A percentile compares a stretch with the other conserved stretches of the same genome.
Conservation (phyloP, 2,329 filamentous ascomycete genomes). For the Tolypocladium album region DNA sequence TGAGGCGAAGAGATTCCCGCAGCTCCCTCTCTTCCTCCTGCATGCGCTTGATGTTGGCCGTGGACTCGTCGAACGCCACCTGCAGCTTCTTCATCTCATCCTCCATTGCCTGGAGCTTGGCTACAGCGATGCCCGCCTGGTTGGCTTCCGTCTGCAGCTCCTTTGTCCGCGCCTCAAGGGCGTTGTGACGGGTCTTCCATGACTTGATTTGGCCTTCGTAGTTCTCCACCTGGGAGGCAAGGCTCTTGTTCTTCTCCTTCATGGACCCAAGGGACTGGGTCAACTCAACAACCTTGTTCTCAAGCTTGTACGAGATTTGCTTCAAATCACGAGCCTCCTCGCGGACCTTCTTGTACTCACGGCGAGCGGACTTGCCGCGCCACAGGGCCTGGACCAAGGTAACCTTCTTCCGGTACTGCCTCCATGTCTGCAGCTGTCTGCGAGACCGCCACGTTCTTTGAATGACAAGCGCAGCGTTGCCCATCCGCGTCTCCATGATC, state of each 20-base stretch:
- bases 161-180: slow-evolving; percentile 79
- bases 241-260: slow-evolving; percentile 87
- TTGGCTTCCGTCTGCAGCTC: slow-evolving; percentile 95
- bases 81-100: slow-evolving; percentile 92
- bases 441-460: slow-evolving; percentile 84
- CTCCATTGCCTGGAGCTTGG: slow-evolving; percentile 82
- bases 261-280: slow-evolving; percentile 87
- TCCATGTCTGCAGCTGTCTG: slow-evolving; percentile 68
- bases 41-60: slow-evolving; percentile 80
- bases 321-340: slow-evolving; percentile 97
- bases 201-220: slow-evolving; percentile 95
- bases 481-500: slow-evolving; percentile 87
- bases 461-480: slow-evolving; percentile 83
- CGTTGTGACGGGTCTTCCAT: slow-evolving; percentile 87
- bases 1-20: slow-evolving; percentile 68
- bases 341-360: slow-evolving; percentile 78
- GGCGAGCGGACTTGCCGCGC: slow-evolving; percentile 74
- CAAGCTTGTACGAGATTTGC: slow-evolving; percentile 98
- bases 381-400: slow-evolving; percentile 85
- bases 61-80: slow-evolving; percentile 79
- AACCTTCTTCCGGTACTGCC: slow-evolving; percentile 81
- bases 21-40: slow-evolving; percentile 88
- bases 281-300: slow-evolving; percentile 98
- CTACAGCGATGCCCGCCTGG: slow-evolving; percentile 90
- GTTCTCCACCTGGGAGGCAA: slow-evolving; percentile 82